Percentiles rank a stretch among this genome's conserved stretches.
phyloP scores from a whole-genome alignment of 805 yeast genomes.

The Hanseniaspora guilliermondii region DNA sequence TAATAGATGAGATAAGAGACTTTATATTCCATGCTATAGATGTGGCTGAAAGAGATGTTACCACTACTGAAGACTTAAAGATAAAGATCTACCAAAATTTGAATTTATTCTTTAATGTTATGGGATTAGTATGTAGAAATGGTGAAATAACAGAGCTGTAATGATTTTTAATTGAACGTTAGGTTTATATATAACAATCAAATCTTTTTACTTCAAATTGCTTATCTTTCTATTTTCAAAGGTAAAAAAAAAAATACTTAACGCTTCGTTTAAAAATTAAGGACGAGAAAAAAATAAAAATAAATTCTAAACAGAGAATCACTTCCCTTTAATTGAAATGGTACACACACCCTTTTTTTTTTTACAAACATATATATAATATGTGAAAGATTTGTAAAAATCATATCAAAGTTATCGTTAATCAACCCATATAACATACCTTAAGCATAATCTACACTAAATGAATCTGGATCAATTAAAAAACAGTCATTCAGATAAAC shows the following conservation, averaged over 20 bases:
- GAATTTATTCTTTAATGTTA: slow-evolving; percentile 85
- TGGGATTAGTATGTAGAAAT: slow-evolving; percentile 89
- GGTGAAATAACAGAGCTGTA: slow-evolving; percentile 69
- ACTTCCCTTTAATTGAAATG: background rate
- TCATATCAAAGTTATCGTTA: too few relatives aligned
- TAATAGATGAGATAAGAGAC: slow-evolving; percentile 87
- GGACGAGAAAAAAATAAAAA: background rate
- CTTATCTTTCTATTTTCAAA: too few relatives aligned
- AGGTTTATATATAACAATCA: background rate
- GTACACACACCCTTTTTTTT: background rate
- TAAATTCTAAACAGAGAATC: background rate
- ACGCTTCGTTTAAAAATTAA: background rate
- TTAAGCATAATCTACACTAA: background rate
- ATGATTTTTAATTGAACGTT: background rate
- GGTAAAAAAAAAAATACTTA: background rate
- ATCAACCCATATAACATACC: background rate
- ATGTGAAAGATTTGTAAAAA: too few relatives aligned
- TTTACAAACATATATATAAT: too few relatives aligned
- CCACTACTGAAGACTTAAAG: slow-evolving; percentile 27
- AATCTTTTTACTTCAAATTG: background rate
- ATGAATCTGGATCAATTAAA: background rate
- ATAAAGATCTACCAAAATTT: slow-evolving; percentile 60
- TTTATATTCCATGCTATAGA: slow-evolving; percentile 81
- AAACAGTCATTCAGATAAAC: background rate
- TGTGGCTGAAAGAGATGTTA: slow-evolving; percentile 38